Evolutionary conservation across 768 basidiomycete genomes (phyloP).

Genomic region (Naganishia friedmannii): DNA sequence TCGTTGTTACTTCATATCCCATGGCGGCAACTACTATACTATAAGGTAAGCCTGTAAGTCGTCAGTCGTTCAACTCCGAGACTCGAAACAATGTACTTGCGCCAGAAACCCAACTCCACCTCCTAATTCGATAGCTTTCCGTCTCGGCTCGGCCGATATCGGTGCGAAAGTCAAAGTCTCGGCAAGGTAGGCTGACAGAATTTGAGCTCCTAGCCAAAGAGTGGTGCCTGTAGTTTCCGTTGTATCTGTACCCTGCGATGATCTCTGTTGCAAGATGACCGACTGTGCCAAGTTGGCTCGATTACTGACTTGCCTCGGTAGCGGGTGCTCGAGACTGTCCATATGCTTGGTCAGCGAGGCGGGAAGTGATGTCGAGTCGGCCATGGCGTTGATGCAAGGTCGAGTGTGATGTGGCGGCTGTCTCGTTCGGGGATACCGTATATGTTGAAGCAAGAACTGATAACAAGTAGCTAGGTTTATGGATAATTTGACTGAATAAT

Average conservation of each 20-base stretch:
- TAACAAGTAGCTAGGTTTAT: too few relatives aligned
- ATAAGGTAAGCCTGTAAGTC: background rate
- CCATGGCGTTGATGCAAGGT: too few relatives aligned
- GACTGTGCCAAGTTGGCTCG: constrained; percentile 22
- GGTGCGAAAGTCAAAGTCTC: constrained; percentile 34
- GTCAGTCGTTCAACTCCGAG: background rate
- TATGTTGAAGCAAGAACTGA: too few relatives aligned
- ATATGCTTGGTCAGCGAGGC: constrained; percentile 44
- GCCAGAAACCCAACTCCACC: constrained; percentile 77
- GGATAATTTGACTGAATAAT: too few relatives aligned
- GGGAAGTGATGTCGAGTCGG: constrained; percentile 32
- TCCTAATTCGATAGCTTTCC: constrained; percentile 69
- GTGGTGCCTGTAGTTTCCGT: constrained; percentile 69
- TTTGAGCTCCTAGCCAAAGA: constrained; percentile 79
- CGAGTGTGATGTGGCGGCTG: background rate
- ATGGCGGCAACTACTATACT: constrained; percentile 63
- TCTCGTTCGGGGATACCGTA: too few relatives aligned
- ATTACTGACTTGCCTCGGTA: constrained; percentile 32
- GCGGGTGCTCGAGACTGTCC: constrained; percentile 34
- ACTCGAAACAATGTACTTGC: background rate
- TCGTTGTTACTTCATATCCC: constrained; percentile 73
- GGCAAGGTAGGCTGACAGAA: constrained; percentile 65
- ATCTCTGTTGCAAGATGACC: constrained; percentile 30
- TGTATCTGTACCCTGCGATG: background rate
- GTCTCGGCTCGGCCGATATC: constrained; percentile 4